Conservation (phyloP, 2,329 filamentous ascomycete species). For the Hymenoscyphus occultus region DNA sequence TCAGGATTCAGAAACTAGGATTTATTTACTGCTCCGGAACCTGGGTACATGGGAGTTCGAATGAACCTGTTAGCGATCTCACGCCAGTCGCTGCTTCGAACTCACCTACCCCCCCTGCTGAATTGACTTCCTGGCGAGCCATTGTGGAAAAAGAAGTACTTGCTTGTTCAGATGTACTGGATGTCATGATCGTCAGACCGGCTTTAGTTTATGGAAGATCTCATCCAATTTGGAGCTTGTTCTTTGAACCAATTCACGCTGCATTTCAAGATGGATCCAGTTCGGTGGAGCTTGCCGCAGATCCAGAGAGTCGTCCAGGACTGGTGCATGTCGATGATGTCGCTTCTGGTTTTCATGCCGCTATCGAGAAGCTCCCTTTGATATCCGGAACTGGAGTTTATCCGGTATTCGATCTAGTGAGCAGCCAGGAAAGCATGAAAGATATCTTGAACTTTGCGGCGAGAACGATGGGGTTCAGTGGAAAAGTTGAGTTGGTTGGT, state of each 20-base stretch:
- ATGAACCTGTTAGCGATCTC: conserved; percentile 33
- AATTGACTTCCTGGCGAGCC: conserved; percentile 36
- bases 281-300: conserved; percentile 26
- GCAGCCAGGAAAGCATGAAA: conserved; percentile 35
- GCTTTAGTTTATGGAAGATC: conserved; percentile 39
- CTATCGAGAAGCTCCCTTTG: conserved; percentile 37
- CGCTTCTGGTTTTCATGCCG: conserved; percentile 35
- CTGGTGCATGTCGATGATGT: conserved; percentile 41
- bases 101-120: conserved; percentile 25
- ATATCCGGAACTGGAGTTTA: conserved; percentile 33
- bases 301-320: conserved; percentile 26
- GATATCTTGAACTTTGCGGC: conserved; percentile 33
- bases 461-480: conserved; percentile 30
- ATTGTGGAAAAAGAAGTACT: conserved; percentile 37
- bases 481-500: conserved; percentile 31
- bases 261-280: conserved; percentile 26
- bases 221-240: conserved; percentile 33
- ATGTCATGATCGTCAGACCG: conserved; percentile 38
- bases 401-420: conserved; percentile 40
- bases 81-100: conserved; percentile 29
- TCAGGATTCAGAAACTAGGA: conserved; percentile 37
- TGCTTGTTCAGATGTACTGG: conserved; percentile 32
- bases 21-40: conserved; percentile 40
- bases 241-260: conserved; percentile 31
- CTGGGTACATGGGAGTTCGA: conserved; percentile 39